Conservation (phyloP, 2,329 filamentous ascomycete genomes). For the Aspergillus felis region DNA sequence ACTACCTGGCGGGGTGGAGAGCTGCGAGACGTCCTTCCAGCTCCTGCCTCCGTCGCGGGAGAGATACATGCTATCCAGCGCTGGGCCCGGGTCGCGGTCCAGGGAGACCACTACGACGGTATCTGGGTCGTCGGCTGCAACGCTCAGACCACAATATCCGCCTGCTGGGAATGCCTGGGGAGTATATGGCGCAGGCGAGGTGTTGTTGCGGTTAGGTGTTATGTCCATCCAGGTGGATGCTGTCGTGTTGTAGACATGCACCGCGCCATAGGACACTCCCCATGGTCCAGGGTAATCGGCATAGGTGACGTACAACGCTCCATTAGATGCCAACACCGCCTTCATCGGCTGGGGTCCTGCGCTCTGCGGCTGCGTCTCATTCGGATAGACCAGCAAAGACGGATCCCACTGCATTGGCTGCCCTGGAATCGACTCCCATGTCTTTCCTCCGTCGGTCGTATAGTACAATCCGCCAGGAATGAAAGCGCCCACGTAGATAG, state of each 20-base stretch:
- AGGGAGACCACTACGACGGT: slow-evolving; percentile 9
- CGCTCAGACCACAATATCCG: slow-evolving; percentile 11
- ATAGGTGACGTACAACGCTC: slow-evolving; percentile 12
- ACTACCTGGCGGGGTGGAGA: slow-evolving; percentile 10
- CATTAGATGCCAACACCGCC: slow-evolving; percentile 9
- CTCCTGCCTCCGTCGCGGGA: slow-evolving; percentile 11
- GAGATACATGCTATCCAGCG: slow-evolving; percentile 13
- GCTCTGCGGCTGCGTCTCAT: slow-evolving; percentile 10
- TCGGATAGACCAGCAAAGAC: slow-evolving; percentile 7
- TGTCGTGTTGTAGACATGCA: slow-evolving; percentile 11
- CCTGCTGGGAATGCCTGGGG: slow-evolving; percentile 11
- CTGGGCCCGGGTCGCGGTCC: slow-evolving; percentile 12
- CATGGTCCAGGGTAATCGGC: slow-evolving; percentile 10
- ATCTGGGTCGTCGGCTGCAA: slow-evolving; percentile 9
- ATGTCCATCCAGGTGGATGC: slow-evolving; percentile 8
- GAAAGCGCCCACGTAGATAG: slow-evolving; percentile 9
- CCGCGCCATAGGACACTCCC: slow-evolving; percentile 8
- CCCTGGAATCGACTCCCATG: slow-evolving; percentile 8
- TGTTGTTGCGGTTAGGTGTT: slow-evolving; percentile 7
- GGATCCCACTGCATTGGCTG: slow-evolving; percentile 10
- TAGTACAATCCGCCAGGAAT: slow-evolving; percentile 8
- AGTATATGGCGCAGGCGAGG: slow-evolving; percentile 5
- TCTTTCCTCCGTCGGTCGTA: slow-evolving; percentile 7
- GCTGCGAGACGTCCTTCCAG: slow-evolving; percentile 14
- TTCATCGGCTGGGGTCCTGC: slow-evolving; percentile 13